These are phyloP conservation scores for Vicia faba DNA, from an alignment of 306 rosid genomes.

Conservation along the genomic window DNA sequence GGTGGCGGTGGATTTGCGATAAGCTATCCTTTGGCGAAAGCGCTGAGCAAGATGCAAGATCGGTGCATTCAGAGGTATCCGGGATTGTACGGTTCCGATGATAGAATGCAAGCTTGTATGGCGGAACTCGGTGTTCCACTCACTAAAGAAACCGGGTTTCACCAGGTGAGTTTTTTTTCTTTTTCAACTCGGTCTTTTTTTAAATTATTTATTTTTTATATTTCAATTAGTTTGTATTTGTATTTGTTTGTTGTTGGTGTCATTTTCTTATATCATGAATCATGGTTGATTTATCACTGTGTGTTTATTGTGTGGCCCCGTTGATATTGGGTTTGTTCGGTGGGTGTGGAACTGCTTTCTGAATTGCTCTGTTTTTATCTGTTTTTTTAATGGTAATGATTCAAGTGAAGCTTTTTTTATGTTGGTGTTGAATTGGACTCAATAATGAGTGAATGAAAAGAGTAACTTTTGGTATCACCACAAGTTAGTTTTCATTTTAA, in stretches of 20 bases:
- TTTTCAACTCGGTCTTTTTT: neutral
- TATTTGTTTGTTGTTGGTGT: neutral
- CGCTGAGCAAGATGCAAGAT: slow-evolving; percentile 78
- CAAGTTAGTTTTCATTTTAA: neutral
- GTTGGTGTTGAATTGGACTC: neutral
- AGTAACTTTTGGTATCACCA: neutral
- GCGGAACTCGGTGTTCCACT: slow-evolving; percentile 99
- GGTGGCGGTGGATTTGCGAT: slow-evolving; percentile 99
- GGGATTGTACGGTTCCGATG: slow-evolving; percentile 89
- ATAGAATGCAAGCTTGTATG: slow-evolving; percentile 97
- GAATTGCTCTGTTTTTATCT: neutral
- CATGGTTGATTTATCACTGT: slow-evolving; percentile 1
- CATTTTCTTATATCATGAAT: slow-evolving; percentile 18
- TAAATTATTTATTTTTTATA: neutral
- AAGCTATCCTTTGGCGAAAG: slow-evolving; percentile 80
- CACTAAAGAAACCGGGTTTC: slow-evolving; percentile 92
- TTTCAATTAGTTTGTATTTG: too few relatives aligned
- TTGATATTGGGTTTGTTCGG: slow-evolving; percentile 31
- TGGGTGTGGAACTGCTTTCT: slow-evolving; percentile 31
- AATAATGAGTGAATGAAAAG: neutral
- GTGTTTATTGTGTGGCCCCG: neutral
- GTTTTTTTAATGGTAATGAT: slow-evolving; percentile 3
- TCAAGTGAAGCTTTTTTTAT: neutral
- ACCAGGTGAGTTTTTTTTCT: slow-evolving; percentile 59
- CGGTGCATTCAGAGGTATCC: slow-evolving; percentile 89